phyloP scores from a whole-genome alignment of 306 rosid species.

The Cucumis hystrix region DNA sequence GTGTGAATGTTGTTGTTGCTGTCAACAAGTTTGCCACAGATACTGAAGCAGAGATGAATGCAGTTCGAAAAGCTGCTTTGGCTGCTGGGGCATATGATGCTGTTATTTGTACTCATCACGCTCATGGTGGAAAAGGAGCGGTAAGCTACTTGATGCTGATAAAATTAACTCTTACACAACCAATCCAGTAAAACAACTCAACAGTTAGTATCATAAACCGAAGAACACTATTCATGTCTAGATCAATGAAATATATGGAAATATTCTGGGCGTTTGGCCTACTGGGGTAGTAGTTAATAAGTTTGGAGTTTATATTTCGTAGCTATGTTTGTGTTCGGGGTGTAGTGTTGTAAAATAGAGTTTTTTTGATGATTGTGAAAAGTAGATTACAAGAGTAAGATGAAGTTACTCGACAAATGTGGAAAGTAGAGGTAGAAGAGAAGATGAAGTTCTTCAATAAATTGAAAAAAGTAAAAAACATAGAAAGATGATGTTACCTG shows the following conservation, averaged over 20 bases:
- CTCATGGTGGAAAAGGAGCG: constrained; percentile 98
- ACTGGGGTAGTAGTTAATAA: no score
- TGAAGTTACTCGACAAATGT: no score
- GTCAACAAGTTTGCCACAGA: constrained; percentile 84
- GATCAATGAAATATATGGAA: neutral
- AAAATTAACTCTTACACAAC: neutral
- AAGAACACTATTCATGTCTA: neutral
- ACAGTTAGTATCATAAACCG: neutral
- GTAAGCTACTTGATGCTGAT: constrained; percentile 26
- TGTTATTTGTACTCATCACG: constrained; percentile 81
- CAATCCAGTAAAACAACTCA: neutral
- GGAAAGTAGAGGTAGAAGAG: no score
- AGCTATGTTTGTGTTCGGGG: no score
- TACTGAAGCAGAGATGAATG: constrained; percentile 72
- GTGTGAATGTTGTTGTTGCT: constrained; percentile 90
- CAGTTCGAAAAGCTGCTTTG: constrained; percentile 55
- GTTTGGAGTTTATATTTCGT: no score
- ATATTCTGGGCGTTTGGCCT: no score
- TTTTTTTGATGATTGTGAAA: no score
- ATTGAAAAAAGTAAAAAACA: no score
- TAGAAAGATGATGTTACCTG: no score
- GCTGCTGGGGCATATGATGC: constrained; percentile 91
- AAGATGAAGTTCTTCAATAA: no score
- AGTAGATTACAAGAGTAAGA: no score
- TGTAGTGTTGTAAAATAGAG: no score